Percentiles rank a stretch among this genome's conserved stretches.
Conservation (phyloP, 176 grass and related monocot species). For the Avena insularis region DNA sequence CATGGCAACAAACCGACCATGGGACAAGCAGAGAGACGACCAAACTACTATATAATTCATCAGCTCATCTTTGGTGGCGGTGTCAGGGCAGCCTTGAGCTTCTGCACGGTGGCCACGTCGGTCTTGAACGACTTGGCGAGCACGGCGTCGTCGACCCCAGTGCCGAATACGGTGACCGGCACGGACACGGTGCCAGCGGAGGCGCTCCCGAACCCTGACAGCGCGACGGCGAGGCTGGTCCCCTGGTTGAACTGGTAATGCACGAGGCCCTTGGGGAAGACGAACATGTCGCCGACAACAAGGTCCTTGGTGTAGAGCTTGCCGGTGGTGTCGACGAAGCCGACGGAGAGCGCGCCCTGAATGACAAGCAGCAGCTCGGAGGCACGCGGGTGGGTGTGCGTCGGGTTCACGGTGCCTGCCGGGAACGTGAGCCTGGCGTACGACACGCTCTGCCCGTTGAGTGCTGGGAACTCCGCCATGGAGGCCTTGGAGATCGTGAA, state of each 20-base stretch:
- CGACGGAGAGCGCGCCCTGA: constrained; percentile 26
- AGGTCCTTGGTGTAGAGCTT: constrained; percentile 41
- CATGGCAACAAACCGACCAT: background rate
- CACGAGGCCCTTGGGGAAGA: constrained; percentile 55
- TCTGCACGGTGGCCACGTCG: constrained; percentile 21
- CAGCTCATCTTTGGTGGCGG: background rate
- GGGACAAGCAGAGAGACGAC: background rate
- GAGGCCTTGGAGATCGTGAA: constrained; percentile 29
- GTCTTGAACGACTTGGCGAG: constrained; percentile 47
- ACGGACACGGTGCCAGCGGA: constrained; percentile 41
- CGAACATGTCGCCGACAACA: constrained; percentile 44
- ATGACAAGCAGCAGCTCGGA: background rate
- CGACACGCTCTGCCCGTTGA: constrained; percentile 61
- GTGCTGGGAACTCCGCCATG: constrained; percentile 48
- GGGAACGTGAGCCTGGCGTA: constrained; percentile 44
- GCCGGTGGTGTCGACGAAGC: constrained; percentile 38
- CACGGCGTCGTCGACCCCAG: constrained; percentile 32
- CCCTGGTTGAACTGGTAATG: constrained; percentile 48
- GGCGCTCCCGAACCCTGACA: constrained; percentile 53
- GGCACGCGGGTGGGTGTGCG: constrained; percentile 33
- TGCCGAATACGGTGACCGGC: constrained; percentile 23
- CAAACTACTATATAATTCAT: background rate
- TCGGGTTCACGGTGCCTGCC: constrained; percentile 42
- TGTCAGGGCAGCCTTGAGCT: constrained; percentile 6
- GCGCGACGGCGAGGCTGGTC: background rate